phyloP scores from a whole-genome alignment of 192 early-diverging fungal species.

The Mortierella alpina region DNA sequence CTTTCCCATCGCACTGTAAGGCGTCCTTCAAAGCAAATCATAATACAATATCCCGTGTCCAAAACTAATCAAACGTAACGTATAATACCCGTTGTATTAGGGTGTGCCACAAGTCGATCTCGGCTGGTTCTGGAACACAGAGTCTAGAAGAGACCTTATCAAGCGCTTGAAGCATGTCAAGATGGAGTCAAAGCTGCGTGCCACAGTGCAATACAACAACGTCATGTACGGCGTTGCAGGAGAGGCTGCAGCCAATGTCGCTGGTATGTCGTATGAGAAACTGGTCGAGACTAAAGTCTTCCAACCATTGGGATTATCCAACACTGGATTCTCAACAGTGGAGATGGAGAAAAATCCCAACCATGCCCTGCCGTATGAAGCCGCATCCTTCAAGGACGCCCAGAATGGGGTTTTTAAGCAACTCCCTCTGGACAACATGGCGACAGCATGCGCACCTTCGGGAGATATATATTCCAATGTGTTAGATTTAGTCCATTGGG shows the following conservation, averaged over 20 bases:
- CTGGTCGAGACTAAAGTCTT: slow-evolving; percentile 17
- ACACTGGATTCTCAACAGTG: slow-evolving; percentile 1
- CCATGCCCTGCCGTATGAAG: background rate
- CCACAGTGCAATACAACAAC: slow-evolving; percentile 5
- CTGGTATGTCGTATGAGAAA: slow-evolving; percentile 1
- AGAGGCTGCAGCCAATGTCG: slow-evolving; percentile 15
- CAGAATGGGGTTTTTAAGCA: background rate
- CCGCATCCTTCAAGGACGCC: slow-evolving; percentile 5
- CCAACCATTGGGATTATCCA: slow-evolving; percentile 4
- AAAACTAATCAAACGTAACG: no score
- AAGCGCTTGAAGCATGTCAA: slow-evolving; percentile 15
- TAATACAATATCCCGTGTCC: no score
- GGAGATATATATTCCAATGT: slow-evolving; percentile 23
- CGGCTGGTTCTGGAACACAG: no score
- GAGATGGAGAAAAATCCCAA: slow-evolving; percentile 18
- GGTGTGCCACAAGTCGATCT: no score
- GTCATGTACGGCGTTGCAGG: slow-evolving; percentile 26
- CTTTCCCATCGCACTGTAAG: slow-evolving; percentile 14
- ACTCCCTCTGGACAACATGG: background rate
- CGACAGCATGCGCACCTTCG: background rate
- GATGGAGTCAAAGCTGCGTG: background rate
- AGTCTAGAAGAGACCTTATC: background rate
- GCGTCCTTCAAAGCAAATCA: background rate
- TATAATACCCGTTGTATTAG: no score
- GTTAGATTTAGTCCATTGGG: slow-evolving; percentile 11